Evolutionary conservation across 2,329 filamentous ascomycete species (phyloP), one percentile per base, ranked within the genome.

Genomic region (Colletotrichum limetticola): DNA sequence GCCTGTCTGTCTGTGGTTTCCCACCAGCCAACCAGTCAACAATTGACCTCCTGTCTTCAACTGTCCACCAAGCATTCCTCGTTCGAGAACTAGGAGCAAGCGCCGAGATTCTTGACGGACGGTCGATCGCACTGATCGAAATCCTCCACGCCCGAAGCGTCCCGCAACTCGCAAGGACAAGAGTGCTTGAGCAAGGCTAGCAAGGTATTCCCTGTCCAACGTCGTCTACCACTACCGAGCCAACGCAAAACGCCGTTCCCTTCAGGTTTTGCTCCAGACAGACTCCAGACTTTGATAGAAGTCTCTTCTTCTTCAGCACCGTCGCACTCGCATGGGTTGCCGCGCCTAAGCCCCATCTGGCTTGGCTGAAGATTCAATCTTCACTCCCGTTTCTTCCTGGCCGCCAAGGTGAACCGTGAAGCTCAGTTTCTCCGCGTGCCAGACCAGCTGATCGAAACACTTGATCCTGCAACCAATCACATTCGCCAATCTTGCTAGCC

Each of bases 301-400:
- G 66, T 66, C 46, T 73, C 57, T 70, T 65, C 28, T 42, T 57
- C 28, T 61, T 65, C 37, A 52, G 61, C 16, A 53, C 60, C 46
- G 26, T 73, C 71, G 71, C 71, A 73, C 61, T 73, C 71, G 71
- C 71, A 73, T 73, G 55, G 60, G 22, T 73, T 73, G 56, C 71
- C 61, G 71, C 56, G 66, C 56, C 61, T 65, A 57, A 42, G 16
- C 61, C 49, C 42, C 57, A 59, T 56, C 49, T 66, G 66, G 53
- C 52, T 57, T 65, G 22, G 35, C 62, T 56, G 24, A 26, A 37
- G 24, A 42, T 12, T 12, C 32, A 35, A 12, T 28, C 26, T 57
- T 22, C 32, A 6, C 52, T 60, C 30, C 53, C 53, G 53, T 68
- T 22, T 49, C 60, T 70, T 56, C 60, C 53, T 37, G 60, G 35